Conservation (phyloP, 768 basidiomycete genomes). For the Tylopilus intermedius region DNA sequence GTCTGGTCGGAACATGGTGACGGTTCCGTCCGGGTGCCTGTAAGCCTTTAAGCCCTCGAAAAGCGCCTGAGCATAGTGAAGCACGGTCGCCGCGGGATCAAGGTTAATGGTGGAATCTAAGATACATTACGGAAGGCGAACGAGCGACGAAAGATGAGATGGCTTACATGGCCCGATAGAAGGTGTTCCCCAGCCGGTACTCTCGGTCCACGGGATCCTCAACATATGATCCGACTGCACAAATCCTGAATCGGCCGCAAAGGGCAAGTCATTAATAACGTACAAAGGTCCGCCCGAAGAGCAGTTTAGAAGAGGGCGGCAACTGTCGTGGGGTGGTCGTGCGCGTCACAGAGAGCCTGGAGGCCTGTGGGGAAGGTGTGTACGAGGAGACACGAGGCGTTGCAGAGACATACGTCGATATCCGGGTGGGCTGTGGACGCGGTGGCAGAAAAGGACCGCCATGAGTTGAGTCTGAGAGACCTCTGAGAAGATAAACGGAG, state of each 20-base stretch:
- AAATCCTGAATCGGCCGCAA: constrained; percentile 7
- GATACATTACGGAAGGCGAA: constrained; percentile 5
- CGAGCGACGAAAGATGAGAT: not conserved
- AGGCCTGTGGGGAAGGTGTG: constrained; percentile 37
- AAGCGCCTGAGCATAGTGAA: constrained; percentile 89
- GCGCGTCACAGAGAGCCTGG: constrained; percentile 44
- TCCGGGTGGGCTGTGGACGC: constrained; percentile 36
- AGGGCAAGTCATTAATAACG: constrained; percentile 24
- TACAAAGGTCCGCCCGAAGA: constrained; percentile 85
- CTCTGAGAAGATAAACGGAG: constrained; percentile 1
- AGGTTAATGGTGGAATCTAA: constrained; percentile 23
- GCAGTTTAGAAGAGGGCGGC: constrained; percentile 61
- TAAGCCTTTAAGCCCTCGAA: constrained; percentile 98
- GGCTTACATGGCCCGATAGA: constrained; percentile 77
- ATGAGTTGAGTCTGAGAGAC: not conserved
- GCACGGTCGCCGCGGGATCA: constrained; percentile 51
- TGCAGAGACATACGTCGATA: constrained; percentile 42
- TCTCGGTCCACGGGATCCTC: constrained; percentile 64
- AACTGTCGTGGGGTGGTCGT: constrained; percentile 52
- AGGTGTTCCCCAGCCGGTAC: constrained; percentile 77
- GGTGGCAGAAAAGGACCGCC: constrained; percentile 15
- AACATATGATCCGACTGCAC: constrained; percentile 83
- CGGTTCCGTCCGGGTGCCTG: constrained; percentile 61
- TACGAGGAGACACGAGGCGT: not conserved
- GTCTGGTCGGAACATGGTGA: constrained; percentile 88